Evolutionary conservation across 331 rosid species (phyloP).

Genomic region (Arachis monticola): DNA sequence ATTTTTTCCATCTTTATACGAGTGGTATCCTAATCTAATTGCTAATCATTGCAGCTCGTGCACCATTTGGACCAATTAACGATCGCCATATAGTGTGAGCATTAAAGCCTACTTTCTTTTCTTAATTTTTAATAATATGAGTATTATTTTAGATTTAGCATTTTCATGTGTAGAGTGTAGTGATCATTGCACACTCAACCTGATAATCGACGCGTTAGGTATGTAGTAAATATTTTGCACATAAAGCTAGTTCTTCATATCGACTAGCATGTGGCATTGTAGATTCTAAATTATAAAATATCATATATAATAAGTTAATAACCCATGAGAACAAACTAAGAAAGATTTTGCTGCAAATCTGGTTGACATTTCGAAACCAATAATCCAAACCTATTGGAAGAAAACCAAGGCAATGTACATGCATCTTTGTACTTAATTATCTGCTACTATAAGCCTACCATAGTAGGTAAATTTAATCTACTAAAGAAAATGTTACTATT

Average conservation of each 20-base stretch:
- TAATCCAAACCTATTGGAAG: neutral
- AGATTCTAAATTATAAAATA: slow-evolving; percentile 11
- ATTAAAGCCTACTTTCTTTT: neutral
- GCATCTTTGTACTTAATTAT: neutral
- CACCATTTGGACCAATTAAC: slow-evolving; percentile 4
- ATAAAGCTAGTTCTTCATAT: slow-evolving; percentile 11
- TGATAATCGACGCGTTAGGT: slow-evolving; percentile 30
- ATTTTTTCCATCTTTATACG: no score
- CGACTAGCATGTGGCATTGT: slow-evolving; percentile 28
- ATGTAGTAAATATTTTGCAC: neutral
- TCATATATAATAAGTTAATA: neutral
- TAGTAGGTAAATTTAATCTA: neutral
- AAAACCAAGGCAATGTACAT: neutral
- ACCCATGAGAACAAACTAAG: neutral
- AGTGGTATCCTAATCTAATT: neutral
- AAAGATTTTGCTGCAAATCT: neutral
- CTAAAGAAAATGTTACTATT: slow-evolving; percentile 17
- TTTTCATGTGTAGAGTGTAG: neutral
- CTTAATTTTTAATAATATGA: no score
- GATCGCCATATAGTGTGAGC: neutral
- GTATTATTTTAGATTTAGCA: slow-evolving; percentile 1
- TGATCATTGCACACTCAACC: neutral
- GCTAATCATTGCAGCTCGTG: slow-evolving; percentile 9
- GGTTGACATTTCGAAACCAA: slow-evolving; percentile 4
- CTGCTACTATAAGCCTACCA: neutral